Base-by-base conservation (phyloP, 106 monocot genomes). In the Xerophyta viscosa region DNA sequence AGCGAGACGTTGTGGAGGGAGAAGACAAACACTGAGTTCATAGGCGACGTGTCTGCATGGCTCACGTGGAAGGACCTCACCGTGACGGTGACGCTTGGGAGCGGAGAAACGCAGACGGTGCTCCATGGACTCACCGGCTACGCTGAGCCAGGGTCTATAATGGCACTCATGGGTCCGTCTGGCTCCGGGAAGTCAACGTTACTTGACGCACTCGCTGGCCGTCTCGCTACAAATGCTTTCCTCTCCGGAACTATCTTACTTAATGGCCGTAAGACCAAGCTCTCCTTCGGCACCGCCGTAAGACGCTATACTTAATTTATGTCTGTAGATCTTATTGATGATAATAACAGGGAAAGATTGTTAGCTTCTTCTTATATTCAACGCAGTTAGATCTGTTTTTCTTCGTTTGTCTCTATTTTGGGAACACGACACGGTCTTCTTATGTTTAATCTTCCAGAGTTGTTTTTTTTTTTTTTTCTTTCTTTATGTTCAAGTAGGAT, bases 1-100 rank as follows among this genome's bases (percentile, higher is more conserved):
- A 80, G 85, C 31, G 85, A 86, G 65, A 86, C 85, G 11, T 68
- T 86, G 24, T 86, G 85, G 85, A 76, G 63, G 56, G 86, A 86
- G 27, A 86, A 73, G 55, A 47, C 74, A 0, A 62, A 72, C 57
- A 67, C 68, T 3, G 61, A 61, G 41, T 36, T 69, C 43, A 55
- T 76, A 19, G 76, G 76, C 6, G 73, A 86, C 49, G 77, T 86
- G 15, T 77, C 69, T 29, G 80, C 80, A 20, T 52, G 80, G 66
- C 52, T 86, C 20, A 80, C 86, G 3, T 86, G 86, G 86, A 76
- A 86, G 60, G 80, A 86, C 46, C 30, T 86, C 25, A 77, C 70
- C 7, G 86, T 86, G 52, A 73, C 73, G 8, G 86, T 86, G 29
- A 63, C 76, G 1, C 57, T 77, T 1, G 55, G 65, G 6, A 59